Percentiles rank a stretch among this genome's conserved stretches.
phyloP scores from a whole-genome alignment of 257 asterid genomes.

The Primulina eburnea region DNA sequence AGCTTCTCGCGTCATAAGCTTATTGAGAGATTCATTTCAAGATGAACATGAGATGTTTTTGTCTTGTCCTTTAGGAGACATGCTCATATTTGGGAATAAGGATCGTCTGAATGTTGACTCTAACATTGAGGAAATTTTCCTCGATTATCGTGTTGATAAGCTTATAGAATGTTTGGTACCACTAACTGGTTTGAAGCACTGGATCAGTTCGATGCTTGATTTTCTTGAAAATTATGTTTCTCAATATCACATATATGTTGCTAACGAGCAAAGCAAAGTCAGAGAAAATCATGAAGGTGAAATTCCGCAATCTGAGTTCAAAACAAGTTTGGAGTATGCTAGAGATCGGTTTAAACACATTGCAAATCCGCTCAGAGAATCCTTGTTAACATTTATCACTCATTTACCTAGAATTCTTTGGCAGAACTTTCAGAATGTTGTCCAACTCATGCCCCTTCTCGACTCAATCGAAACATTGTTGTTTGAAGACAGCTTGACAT shows the following conservation, averaged over 20 bases:
- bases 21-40: slow-evolving; percentile 26
- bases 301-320: slow-evolving; percentile 1
- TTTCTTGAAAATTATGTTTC: slow-evolving; percentile 27
- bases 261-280: slow-evolving; percentile 28
- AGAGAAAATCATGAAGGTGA: slow-evolving; percentile 21
- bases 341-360: slow-evolving; percentile 29
- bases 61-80: slow-evolving; percentile 33
- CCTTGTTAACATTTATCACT: slow-evolving; percentile 34
- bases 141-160: slow-evolving; percentile 33
- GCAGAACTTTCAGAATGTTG: slow-evolving; percentile 27
- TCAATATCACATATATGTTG: slow-evolving; percentile 18
- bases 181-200: slow-evolving; percentile 32
- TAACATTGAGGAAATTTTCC: slow-evolving; percentile 29
- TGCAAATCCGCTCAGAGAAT: slow-evolving; percentile 27
- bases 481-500: slow-evolving; percentile 33
- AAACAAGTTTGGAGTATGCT: slow-evolving; percentile 37
- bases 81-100: slow-evolving; percentile 34
- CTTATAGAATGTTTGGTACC: slow-evolving; percentile 33
- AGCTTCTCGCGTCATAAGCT: slow-evolving; percentile 44
- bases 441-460: slow-evolving; percentile 30
- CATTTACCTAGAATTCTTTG: slow-evolving; percentile 44
- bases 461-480: slow-evolving; percentile 28
- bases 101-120: slow-evolving; percentile 26
- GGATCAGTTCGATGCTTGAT: slow-evolving; percentile 26
- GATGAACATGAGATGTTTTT: slow-evolving; percentile 15